phyloP scores from a whole-genome alignment of 768 basidiomycete genomes.

The Phylloporus sp. region DNA sequence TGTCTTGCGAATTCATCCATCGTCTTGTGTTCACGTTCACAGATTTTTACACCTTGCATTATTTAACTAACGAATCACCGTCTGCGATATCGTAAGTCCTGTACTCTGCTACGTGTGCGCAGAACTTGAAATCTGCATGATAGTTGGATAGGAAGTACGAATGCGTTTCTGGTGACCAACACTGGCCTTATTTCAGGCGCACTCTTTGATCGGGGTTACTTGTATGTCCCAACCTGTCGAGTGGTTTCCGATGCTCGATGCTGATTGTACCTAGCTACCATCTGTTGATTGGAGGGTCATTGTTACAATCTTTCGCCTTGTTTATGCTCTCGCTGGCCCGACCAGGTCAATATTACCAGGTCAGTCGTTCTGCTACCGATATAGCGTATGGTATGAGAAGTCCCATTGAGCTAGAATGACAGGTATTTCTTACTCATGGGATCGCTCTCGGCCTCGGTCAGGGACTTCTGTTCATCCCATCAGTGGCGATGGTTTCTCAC shows the following conservation, averaged over 20 bases:
- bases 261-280: slow-evolving; percentile 32
- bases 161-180: slow-evolving; percentile 36
- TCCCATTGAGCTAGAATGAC: neutral
- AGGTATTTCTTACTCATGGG: slow-evolving; percentile 50
- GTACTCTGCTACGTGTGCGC: neutral
- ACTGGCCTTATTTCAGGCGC: slow-evolving; percentile 40
- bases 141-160: slow-evolving; percentile 45
- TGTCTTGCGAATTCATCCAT: neutral
- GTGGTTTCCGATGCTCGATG: neutral
- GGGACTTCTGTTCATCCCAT: slow-evolving; percentile 45
- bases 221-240: slow-evolving; percentile 24
- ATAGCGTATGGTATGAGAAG: neutral
- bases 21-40: neutral
- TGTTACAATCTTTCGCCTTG: slow-evolving; percentile 38
- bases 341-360: slow-evolving; percentile 41
- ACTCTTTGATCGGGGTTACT: slow-evolving; percentile 50
- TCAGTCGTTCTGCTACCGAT: slow-evolving; percentile 14
- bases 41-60: slow-evolving; percentile 38
- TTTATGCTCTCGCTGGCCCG: slow-evolving; percentile 44
- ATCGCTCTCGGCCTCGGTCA: slow-evolving; percentile 41
- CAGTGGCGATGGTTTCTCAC: slow-evolving; percentile 39
- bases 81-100: slow-evolving; percentile 35
- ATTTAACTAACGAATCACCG: slow-evolving; percentile 30
- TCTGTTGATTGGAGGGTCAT: slow-evolving; percentile 40
- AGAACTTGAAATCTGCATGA: neutral